A percentile compares a stretch with the other conserved stretches of the same genome.
These are phyloP conservation scores for Prunus armeniaca DNA, from an alignment of 306 rosid species.

Conservation along the genomic window DNA sequence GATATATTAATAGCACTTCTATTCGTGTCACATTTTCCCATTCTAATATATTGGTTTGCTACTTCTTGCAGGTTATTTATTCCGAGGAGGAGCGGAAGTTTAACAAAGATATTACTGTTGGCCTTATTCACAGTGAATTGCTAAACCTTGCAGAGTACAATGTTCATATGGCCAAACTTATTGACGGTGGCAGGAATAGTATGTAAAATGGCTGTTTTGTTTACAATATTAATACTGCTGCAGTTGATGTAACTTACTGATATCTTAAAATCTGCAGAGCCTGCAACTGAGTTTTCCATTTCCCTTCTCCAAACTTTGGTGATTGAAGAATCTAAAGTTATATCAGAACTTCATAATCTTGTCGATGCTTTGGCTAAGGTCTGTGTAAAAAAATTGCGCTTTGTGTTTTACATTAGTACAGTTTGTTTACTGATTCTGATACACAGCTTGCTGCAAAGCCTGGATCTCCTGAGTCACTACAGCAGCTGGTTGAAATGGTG, in stretches of 20 bases:
- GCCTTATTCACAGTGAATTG: conserved; percentile 83
- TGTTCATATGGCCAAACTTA: conserved; percentile 95
- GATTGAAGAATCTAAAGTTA: conserved; percentile 71
- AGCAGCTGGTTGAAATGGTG: conserved; percentile 75
- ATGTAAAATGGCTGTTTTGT: conserved; percentile 32
- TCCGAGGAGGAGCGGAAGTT: conserved; percentile 94
- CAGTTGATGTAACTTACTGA: conserved; percentile 23
- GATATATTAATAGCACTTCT: not conserved
- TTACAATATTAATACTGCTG: conserved; percentile 1
- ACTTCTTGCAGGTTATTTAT: conserved; percentile 74
- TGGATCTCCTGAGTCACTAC: conserved; percentile 87
- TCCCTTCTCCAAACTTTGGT: conserved; percentile 81
- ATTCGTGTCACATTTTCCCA: not conserved
- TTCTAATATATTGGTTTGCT: not conserved
- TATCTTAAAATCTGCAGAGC: conserved; percentile 55
- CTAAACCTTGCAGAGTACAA: conserved; percentile 94
- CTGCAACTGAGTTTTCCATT: conserved; percentile 80
- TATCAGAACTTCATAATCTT: conserved; percentile 96
- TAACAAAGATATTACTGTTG: conserved; percentile 84
- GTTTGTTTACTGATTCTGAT: conserved; percentile 25
- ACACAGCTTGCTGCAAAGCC: conserved; percentile 83
- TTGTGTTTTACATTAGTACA: not conserved
- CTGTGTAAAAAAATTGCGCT: conserved; percentile 18
- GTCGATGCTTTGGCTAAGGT: conserved; percentile 94
- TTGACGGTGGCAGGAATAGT: conserved; percentile 98